phyloP scores from a whole-genome alignment of 2,329 filamentous ascomycete species.

The Monilinia vaccinii-corymbosi region DNA sequence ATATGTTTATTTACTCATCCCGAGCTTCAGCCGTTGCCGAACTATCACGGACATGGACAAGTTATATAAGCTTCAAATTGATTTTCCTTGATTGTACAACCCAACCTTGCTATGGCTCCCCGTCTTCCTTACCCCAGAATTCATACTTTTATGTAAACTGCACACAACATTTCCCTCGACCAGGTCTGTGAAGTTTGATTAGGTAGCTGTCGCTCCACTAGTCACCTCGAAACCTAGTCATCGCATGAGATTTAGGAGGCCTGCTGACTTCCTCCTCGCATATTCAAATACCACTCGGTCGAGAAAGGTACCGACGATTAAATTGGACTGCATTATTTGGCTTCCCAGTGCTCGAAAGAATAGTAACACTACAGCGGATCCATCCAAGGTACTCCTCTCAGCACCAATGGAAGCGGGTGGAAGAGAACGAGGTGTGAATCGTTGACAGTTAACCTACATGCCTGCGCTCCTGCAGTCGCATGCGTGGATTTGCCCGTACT shows the following conservation, averaged over 20 bases:
- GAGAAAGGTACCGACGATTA: background rate
- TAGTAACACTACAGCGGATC: background rate
- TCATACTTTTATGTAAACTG: background rate
- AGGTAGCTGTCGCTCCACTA: background rate
- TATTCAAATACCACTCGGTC: background rate
- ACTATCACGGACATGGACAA: no score
- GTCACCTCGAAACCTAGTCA: background rate
- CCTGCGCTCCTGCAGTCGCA: background rate
- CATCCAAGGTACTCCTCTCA: background rate
- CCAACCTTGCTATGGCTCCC: no score
- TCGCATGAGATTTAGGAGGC: background rate
- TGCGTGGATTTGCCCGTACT: background rate
- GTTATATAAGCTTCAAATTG: no score
- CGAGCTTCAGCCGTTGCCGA: background rate
- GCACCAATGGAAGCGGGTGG: background rate
- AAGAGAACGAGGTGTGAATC: background rate
- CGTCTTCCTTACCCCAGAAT: no score
- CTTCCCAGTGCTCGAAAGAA: background rate
- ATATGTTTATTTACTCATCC: no score
- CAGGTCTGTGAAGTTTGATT: background rate
- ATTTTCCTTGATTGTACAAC: no score
- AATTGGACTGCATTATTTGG: background rate
- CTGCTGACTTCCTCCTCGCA: slow-evolving; percentile 4
- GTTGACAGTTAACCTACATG: background rate
- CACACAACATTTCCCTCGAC: background rate